phyloP scores from a whole-genome alignment of 495 filamentous ascomycete genomes.

The Pyrenula aspistea region DNA sequence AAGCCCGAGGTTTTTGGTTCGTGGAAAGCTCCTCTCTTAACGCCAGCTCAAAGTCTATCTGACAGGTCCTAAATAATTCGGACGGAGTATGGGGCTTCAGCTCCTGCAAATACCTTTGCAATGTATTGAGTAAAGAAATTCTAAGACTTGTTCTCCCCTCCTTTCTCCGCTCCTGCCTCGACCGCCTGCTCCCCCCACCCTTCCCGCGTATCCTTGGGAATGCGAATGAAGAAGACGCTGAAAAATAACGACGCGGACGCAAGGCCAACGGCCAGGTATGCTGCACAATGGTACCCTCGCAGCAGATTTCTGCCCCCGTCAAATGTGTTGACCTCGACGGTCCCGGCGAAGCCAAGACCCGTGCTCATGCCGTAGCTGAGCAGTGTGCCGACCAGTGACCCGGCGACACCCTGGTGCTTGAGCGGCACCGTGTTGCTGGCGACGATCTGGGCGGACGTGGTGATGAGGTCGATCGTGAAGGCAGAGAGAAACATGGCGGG shows the following conservation, averaged over 20 bases:
- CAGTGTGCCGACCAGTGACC: conserved; percentile 47
- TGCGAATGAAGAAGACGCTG: conserved; percentile 23
- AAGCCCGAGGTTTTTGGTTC: too few relatives aligned
- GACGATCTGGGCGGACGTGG: conserved; percentile 21
- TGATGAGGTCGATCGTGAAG: conserved; percentile 41
- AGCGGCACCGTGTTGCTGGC: conserved; percentile 20
- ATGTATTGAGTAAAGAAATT: too few relatives aligned
- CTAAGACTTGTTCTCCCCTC: too few relatives aligned
- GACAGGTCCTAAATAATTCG: too few relatives aligned
- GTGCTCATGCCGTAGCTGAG: conserved; percentile 57
- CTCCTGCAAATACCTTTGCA: too few relatives aligned
- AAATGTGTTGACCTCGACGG: conserved; percentile 40
- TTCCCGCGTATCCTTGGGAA: conserved; percentile 28
- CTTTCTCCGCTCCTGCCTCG: too few relatives aligned
- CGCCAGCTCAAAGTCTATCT: too few relatives aligned
- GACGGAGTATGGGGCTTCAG: too few relatives aligned
- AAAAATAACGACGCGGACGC: conserved; percentile 25
- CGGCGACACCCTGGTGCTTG: conserved; percentile 36
- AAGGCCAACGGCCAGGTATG: conserved; percentile 31
- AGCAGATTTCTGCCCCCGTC: conserved; percentile 7
- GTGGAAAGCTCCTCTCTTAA: too few relatives aligned
- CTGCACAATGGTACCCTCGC: conserved; percentile 26
- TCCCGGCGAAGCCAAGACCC: conserved; percentile 54
- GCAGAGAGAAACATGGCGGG: conserved; percentile 31
- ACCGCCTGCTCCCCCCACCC: too few relatives aligned